Percentiles rank a stretch among this genome's conserved stretches.
phyloP scores from a whole-genome alignment of 495 filamentous ascomycete species.

The Tirmania nivea region DNA sequence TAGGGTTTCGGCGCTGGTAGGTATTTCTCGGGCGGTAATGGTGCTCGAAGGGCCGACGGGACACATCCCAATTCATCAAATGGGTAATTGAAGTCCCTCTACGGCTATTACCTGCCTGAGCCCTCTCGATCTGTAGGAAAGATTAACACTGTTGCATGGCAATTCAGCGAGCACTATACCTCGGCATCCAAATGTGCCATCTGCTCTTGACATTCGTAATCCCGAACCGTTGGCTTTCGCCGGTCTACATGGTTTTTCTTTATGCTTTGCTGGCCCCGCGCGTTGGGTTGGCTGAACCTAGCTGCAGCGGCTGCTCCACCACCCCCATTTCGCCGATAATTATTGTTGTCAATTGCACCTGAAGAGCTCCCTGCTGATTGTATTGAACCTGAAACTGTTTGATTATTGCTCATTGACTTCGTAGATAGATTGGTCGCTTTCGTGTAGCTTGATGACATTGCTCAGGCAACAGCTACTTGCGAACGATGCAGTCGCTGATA shows the following conservation, averaged over 20 bases:
- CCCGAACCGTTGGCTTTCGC: not conserved
- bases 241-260: not conserved
- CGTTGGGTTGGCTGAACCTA: not conserved
- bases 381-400: no score
- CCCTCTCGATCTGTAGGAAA: conserved; percentile 26
- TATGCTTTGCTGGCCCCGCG: not conserved
- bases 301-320: not conserved
- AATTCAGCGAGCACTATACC: no score
- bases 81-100: conserved; percentile 95
- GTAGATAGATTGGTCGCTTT: no score
- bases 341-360: no score
- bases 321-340: not conserved
- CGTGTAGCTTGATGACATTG: no score
- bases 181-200: no score
- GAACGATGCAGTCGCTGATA: no score
- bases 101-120: conserved; percentile 61
- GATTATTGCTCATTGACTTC: no score
- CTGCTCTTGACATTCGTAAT: no score
- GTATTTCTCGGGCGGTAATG: conserved; percentile 32
- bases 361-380: no score
- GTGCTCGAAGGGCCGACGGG: conserved; percentile 40
- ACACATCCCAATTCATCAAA: conserved; percentile 73
- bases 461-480: no score
- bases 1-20: conserved; percentile 41
- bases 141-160: not conserved